phyloP scores from a whole-genome alignment of 2,329 filamentous ascomycete species.

The Periconia digitata region DNA sequence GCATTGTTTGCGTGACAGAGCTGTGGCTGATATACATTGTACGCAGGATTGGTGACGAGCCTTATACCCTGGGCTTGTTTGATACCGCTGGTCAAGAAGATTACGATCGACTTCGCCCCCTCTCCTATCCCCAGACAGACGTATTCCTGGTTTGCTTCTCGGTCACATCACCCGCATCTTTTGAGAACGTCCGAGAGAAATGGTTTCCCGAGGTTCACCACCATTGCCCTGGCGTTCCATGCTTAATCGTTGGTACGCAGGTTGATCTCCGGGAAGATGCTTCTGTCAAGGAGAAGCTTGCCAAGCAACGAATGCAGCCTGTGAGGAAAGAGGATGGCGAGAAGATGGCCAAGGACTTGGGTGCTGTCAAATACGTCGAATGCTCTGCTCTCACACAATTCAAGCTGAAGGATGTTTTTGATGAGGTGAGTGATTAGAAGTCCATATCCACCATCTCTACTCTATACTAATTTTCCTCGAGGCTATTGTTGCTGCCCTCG shows the following conservation, averaged over 20 bases:
- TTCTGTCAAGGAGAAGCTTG: constrained; percentile 84
- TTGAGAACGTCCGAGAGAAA: constrained; percentile 98
- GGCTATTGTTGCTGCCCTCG: constrained; percentile 94
- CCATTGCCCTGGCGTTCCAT: constrained; percentile 96
- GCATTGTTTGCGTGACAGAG: constrained; percentile 5
- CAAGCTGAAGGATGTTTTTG: constrained; percentile 98
- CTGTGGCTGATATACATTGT: constrained; percentile 22
- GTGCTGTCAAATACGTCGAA: constrained; percentile 97
- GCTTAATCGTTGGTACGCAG: constrained; percentile 96
- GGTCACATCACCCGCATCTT: constrained; percentile 94
- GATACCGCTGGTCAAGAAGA: constrained; percentile 99
- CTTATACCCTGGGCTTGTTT: constrained; percentile 94
- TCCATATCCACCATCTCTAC: neutral
- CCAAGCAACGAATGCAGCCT: constrained; percentile 94
- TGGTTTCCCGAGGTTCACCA: constrained; percentile 99
- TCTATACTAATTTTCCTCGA: constrained; percentile 42
- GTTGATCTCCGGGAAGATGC: constrained; percentile 91
- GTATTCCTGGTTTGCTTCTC: constrained; percentile 99
- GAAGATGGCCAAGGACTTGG: constrained; percentile 94
- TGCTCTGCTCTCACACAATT: constrained; percentile 98
- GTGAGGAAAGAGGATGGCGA: constrained; percentile 93
- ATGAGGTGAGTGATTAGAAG: constrained; percentile 69
- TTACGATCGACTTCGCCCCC: constrained; percentile 93
- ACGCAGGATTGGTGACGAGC: constrained; percentile 94
- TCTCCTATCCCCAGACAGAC: constrained; percentile 97